These are phyloP conservation scores for Sorghum bicolor DNA, from an alignment of 176 grass and related monocot genomes.

Conservation along the genomic window Sorghum_bicolor_NCBIv3 NC_012872.2:70436001-70436500, in stretches of 20 bases:
- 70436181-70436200: neutral
- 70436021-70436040: conserved; percentile 95
- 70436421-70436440: neutral
- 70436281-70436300: neutral
- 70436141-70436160: conserved; percentile 15
- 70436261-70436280: neutral
- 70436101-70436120: neutral
- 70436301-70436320: neutral
- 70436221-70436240: neutral
- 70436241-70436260: neutral
- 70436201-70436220: neutral
- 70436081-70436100: neutral
- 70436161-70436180: conserved; percentile 22
- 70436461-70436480: neutral
- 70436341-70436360: neutral
- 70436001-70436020: conserved; percentile 93
- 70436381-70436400: neutral
- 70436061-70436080: conserved; percentile 20
- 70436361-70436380: neutral
- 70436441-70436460: neutral
- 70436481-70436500: neutral
- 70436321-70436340: neutral
- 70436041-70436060: conserved; percentile 80
- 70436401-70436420: neutral
- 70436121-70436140: neutral